phyloP scores from a whole-genome alignment of 805 yeast species.

The Komagataella ulmi region DNA sequence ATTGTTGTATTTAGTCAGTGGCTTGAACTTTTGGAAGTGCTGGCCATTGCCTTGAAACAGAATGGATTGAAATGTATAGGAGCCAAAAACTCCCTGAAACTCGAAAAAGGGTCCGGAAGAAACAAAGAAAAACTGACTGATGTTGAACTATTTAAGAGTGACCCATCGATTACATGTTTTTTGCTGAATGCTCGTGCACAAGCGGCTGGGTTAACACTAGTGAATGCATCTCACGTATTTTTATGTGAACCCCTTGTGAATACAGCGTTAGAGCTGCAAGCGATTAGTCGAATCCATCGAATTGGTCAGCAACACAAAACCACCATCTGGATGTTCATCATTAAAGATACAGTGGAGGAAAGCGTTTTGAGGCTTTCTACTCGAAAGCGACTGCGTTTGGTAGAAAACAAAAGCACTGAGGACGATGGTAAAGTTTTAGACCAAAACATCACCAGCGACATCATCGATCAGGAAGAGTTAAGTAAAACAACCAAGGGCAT shows the following conservation, averaged over 20 bases:
- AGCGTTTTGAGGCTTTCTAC: constrained; percentile 63
- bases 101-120: constrained; percentile 19
- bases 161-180: constrained; percentile 64
- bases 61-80: constrained; percentile 48
- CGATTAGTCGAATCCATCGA: constrained; percentile 82
- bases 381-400: constrained; percentile 36
- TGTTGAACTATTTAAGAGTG: constrained; percentile 47
- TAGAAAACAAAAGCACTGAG: constrained; percentile 13
- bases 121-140: constrained; percentile 16
- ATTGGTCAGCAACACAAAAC: constrained; percentile 81
- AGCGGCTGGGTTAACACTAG: constrained; percentile 81
- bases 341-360: constrained; percentile 79
- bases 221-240: constrained; percentile 87
- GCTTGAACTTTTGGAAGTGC: constrained; percentile 54
- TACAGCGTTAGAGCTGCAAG: constrained; percentile 79
- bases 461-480: constrained; percentile 42
- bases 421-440: constrained; percentile 8
- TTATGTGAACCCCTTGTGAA: constrained; percentile 88
- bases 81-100: constrained; percentile 20
- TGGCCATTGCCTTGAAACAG: constrained; percentile 51
- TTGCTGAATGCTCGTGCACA: constrained; percentile 75
- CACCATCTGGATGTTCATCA: constrained; percentile 85
- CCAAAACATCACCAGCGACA: constrained; percentile 15
- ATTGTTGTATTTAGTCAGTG: constrained; percentile 86
- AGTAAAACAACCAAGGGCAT: constrained; percentile 36